Base-by-base conservation (phyloP, 192 early-diverging fungal species). In the Allomyces arbusculus region DNA sequence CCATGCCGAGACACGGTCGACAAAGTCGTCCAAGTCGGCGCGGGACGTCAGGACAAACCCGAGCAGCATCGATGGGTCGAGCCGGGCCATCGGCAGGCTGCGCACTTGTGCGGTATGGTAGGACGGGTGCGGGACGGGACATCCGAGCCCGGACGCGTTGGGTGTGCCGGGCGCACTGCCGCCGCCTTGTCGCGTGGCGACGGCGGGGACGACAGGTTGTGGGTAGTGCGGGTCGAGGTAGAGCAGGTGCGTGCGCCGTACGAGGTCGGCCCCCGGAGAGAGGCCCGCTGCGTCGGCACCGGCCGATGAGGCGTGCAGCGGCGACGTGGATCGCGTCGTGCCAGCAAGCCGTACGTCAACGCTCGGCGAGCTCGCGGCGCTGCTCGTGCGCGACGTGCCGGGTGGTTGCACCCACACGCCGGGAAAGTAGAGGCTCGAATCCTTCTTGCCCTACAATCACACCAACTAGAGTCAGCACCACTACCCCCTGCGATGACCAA, bases 11-110 rank as follows among this genome's bases (percentile, higher is more conserved):
- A 73, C 76, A 0, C 73, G 71, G 69, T 73, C 62, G 16, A 73
- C 76, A 73, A 77, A 77, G 11, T 73, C 69, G 67, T 77, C 76
- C 71, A 71, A 73, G 66, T 77, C 76, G 22, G 71, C 69, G 72
- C 71, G 69, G 72, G 12, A 14, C 50, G 12, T 72, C 67, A 79
- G 76, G 63, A 76, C 50, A 44, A 79, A 79, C 11, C 77, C 77
- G 62, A 79, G 69, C 33, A 79, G 69, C 77, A 79, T 79, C 50
- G 75, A 79, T 24, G 77, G 77, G 64, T 79, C 77, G 28, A 79
- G 69, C 4, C 72, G 64, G 33, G 73, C 66, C 66, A 79, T 73
- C 9, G 70, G 69, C 73, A 76, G 75, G 40, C 71, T 64, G 69
- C 73, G 73, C 25, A 79, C 72, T 50, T 74, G 73, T n/a, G 71